Evolutionary conservation across 148 eudicot genomes (phyloP).

Genomic region (Chenopodium album): DNA sequence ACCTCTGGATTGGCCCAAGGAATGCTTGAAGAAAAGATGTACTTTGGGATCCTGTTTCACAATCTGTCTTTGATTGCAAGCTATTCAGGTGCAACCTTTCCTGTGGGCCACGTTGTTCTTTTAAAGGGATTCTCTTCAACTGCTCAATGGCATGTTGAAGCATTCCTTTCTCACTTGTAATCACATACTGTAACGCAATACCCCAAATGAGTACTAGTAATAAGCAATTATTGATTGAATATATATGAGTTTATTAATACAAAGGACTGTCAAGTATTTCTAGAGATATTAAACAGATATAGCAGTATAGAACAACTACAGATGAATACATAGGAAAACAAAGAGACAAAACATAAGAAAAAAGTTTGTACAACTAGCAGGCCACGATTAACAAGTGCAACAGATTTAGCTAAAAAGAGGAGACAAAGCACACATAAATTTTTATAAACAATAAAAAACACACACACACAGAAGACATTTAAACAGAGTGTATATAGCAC

Average conservation of each 20-base stretch:
- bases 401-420: neutral
- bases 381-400: neutral
- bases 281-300: neutral
- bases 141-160: slow-evolving; percentile 82
- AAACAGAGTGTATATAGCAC: too few relatives aligned
- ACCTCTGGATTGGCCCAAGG: slow-evolving; percentile 73
- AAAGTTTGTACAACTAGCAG: neutral
- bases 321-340: neutral
- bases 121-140: slow-evolving; percentile 75
- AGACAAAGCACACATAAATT: neutral
- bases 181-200: slow-evolving; percentile 62
- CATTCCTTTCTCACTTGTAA: slow-evolving; percentile 79
- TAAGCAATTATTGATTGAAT: neutral
- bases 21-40: slow-evolving; percentile 82
- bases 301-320: neutral
- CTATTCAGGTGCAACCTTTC: slow-evolving; percentile 85
- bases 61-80: slow-evolving; percentile 70
- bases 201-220: slow-evolving; percentile 16
- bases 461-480: too few relatives aligned
- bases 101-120: slow-evolving; percentile 96
- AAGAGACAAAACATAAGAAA: neutral
- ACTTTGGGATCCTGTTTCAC: slow-evolving; percentile 57
- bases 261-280: neutral
- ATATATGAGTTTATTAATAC: neutral
- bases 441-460: neutral